Percentiles rank a stretch among this genome's conserved stretches.
Evolutionary conservation across 495 filamentous ascomycete species (phyloP).

Genomic region (Penicillium riverlandense): DNA sequence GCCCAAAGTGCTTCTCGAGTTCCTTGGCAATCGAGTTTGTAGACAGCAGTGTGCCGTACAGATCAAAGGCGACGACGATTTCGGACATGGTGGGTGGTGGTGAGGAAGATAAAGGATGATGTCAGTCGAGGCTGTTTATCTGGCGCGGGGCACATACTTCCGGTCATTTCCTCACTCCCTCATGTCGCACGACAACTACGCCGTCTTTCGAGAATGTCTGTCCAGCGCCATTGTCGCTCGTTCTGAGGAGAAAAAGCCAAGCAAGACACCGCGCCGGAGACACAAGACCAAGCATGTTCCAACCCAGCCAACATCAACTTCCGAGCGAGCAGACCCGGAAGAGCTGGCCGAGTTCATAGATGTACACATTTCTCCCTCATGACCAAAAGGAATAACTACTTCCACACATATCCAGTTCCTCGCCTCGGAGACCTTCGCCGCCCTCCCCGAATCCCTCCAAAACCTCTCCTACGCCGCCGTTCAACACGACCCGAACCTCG

Average conservation of each 20-base stretch:
- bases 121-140: conserved; percentile 1
- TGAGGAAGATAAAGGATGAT: conserved; percentile 3
- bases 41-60: conserved; percentile 68
- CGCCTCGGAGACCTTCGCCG: conserved; percentile 57
- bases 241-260: conserved; percentile 26
- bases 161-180: not conserved
- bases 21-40: conserved; percentile 58
- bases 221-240: conserved; percentile 50
- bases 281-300: conserved; percentile 25
- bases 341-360: conserved; percentile 71
- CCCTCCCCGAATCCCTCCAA: conserved; percentile 53
- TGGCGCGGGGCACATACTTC: conserved; percentile 1
- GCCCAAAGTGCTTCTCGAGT: conserved; percentile 41
- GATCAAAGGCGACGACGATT: conserved; percentile 61
- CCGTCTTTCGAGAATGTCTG: conserved; percentile 63
- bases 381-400: not conserved
- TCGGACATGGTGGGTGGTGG: not conserved
- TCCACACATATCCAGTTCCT: conserved; percentile 48
- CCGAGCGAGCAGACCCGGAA: conserved; percentile 42
- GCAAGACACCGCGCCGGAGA: conserved; percentile 36
- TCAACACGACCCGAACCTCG: conserved; percentile 39
- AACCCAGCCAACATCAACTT: conserved; percentile 1
- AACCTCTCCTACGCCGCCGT: conserved; percentile 51
- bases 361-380: conserved; percentile 25
- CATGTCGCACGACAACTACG: conserved; percentile 47